Evolutionary conservation across 305 asterid species (phyloP), one percentile per base, ranked within the genome.

Genomic region (Ilex paraguariensis): DNA sequence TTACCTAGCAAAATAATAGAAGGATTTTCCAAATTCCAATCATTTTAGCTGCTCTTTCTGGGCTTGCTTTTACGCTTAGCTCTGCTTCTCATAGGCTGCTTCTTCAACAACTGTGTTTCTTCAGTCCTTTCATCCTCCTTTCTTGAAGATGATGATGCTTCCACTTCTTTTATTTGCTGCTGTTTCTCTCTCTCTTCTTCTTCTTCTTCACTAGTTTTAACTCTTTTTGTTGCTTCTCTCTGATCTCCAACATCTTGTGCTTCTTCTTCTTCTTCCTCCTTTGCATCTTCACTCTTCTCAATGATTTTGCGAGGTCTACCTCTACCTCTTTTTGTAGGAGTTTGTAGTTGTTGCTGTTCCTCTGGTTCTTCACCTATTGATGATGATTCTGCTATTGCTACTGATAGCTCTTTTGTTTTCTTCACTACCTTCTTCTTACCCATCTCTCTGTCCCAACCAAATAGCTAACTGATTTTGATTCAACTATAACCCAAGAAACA

Each of bases 1-100:
- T 21, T 21, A 21, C 28, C 28, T 21, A 21, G 28, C 28, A 21
- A 21, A 21, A 21, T 21, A 21, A 21, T 21, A 21, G 28, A 21
- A 1, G 28, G 28, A 21, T 21, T 21, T 21, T 21, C 28, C 28
- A 21, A 21, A 21, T 21, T 21, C 28, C 28, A 21, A 36, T 8
- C 42, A 36, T 2, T 16, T 75, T 71, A 83, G 77, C 80, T 70
- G 77, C 87, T 76, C 76, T 81, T 86, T 59, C 64, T 84, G 67
- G 95, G 95, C 76, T 82, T 82, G 73, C 85, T 78, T 78, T 78
- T 81, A 64, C 80, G 73, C 76, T 75, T 80, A 28, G 84, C 87
- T 59, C 81, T 77, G 74, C 87, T 79, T 57, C 73, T 73, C 55
- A 69, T 54, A 36, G 70, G 6, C 42, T 36, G 42, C 9, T 36